A percentile compares a stretch with the other conserved stretches of the same genome.
phyloP scores from a whole-genome alignment of 768 basidiomycete species.

The Dictyophora rubrovolvata region DNA sequence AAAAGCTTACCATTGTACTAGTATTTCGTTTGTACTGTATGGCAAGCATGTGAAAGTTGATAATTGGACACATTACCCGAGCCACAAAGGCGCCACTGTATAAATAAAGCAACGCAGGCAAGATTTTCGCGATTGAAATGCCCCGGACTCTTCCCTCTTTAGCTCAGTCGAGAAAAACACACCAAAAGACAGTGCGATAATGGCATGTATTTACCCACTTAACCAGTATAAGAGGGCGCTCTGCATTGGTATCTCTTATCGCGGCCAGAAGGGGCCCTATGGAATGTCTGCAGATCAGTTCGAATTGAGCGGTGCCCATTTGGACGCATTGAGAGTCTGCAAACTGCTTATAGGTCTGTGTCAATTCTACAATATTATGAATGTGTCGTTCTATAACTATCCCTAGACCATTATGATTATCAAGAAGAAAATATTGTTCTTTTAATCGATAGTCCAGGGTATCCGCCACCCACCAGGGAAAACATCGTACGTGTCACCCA shows the following conservation, averaged over 20 bases:
- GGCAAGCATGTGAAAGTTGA: not conserved
- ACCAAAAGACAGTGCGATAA: not conserved
- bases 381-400: not conserved
- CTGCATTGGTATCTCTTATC: conserved; percentile 4
- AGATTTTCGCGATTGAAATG: not conserved
- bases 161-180: not conserved
- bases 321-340: not conserved
- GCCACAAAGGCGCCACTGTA: not conserved
- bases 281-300: not conserved
- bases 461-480: not conserved
- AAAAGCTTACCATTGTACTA: not conserved
- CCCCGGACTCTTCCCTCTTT: not conserved
- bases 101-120: not conserved
- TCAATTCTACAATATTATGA: not conserved
- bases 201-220: not conserved
- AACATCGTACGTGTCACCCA: conserved; percentile 5
- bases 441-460: not conserved
- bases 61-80: not conserved
- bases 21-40: not conserved
- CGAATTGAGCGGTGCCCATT: conserved; percentile 1
- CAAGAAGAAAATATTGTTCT: not conserved
- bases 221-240: conserved; percentile 4
- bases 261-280: conserved; percentile 6
- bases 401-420: conserved; percentile 3
- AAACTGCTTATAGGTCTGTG: conserved; percentile 1